Percentiles rank a stretch among this genome's conserved stretches.
Evolutionary conservation across 2,329 filamentous ascomycete species (phyloP).

Genomic region (Helminthosporium solani): DNA sequence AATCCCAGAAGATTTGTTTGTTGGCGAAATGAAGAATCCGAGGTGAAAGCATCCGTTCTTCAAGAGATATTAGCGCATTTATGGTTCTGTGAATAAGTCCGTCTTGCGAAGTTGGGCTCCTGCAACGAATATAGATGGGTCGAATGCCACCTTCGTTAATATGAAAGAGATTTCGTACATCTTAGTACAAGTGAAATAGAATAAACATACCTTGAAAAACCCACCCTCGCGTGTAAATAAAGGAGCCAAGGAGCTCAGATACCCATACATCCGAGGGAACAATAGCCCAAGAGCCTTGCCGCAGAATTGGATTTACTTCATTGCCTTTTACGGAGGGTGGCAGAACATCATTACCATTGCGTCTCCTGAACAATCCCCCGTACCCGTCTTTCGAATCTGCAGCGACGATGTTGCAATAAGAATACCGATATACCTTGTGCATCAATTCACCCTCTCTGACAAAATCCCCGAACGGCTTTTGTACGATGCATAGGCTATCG

Average conservation of each 20-base stretch:
- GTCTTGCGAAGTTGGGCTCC: too few species aligned
- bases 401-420: conserved; percentile 28
- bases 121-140: too few species aligned
- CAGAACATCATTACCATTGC: conserved; percentile 7
- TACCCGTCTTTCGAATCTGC: conserved; percentile 18
- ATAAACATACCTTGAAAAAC: conserved; percentile 17
- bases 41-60: conserved; percentile 22
- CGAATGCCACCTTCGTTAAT: too few species aligned
- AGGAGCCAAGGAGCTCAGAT: conserved; percentile 6
- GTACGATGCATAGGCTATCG: conserved; percentile 19
- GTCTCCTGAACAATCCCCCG: conserved; percentile 21
- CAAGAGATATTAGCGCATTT: neutral
- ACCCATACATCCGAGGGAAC: conserved; percentile 17
- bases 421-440: conserved; percentile 8
- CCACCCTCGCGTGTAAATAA: conserved; percentile 19
- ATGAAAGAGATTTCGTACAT: too few species aligned
- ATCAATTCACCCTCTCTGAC: neutral
- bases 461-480: neutral
- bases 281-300: conserved; percentile 12
- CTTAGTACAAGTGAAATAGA: too few species aligned
- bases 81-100: too few species aligned
- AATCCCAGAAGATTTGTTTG: conserved; percentile 24
- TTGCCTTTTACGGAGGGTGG: neutral
- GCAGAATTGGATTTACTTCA: neutral
- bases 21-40: conserved; percentile 17